A percentile compares a stretch with the other conserved stretches of the same genome.
Evolutionary conservation across 768 basidiomycete genomes (phyloP).

Genomic region (Amanita thiersii): DNA sequence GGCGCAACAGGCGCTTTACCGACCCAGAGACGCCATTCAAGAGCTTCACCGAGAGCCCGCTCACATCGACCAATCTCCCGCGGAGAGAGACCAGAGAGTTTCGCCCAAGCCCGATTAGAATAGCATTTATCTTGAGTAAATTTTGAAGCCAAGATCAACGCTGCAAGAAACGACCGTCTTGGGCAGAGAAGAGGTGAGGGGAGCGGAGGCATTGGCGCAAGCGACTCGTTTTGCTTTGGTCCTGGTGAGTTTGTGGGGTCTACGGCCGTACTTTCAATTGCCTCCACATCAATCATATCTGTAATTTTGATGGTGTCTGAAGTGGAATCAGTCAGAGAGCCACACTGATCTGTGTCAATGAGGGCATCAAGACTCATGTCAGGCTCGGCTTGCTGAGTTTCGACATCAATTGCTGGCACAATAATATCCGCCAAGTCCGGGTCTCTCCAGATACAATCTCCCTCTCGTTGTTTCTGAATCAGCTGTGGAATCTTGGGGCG

Average conservation of each 20-base stretch:
- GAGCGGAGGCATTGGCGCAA: constrained; percentile 26
- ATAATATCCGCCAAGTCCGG: constrained; percentile 35
- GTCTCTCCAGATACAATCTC: constrained; percentile 32
- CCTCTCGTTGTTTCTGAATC: constrained; percentile 38
- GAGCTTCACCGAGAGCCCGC: constrained; percentile 75
- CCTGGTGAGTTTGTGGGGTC: constrained; percentile 15
- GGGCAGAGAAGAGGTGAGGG: constrained; percentile 84
- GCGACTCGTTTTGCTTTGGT: constrained; percentile 6
- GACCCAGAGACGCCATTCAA: constrained; percentile 92
- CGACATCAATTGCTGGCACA: constrained; percentile 31
- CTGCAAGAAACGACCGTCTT: constrained; percentile 80
- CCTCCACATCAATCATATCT: background rate
- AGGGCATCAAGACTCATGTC: constrained; percentile 12
- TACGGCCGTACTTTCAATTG: constrained; percentile 2
- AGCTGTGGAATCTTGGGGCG: constrained; percentile 63
- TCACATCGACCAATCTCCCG: constrained; percentile 86
- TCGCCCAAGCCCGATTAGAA: constrained; percentile 91
- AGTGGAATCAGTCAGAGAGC: background rate
- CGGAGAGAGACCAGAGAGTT: constrained; percentile 81
- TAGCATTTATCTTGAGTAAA: constrained; percentile 92
- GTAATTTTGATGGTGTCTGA: background rate
- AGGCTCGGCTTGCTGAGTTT: constrained; percentile 31
- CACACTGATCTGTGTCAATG: constrained; percentile 8
- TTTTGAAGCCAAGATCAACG: constrained; percentile 84
- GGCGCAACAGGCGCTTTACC: constrained; percentile 46